phyloP scores from a whole-genome alignment of 306 rosid genomes.

The Pachyrhizus erosus region DNA sequence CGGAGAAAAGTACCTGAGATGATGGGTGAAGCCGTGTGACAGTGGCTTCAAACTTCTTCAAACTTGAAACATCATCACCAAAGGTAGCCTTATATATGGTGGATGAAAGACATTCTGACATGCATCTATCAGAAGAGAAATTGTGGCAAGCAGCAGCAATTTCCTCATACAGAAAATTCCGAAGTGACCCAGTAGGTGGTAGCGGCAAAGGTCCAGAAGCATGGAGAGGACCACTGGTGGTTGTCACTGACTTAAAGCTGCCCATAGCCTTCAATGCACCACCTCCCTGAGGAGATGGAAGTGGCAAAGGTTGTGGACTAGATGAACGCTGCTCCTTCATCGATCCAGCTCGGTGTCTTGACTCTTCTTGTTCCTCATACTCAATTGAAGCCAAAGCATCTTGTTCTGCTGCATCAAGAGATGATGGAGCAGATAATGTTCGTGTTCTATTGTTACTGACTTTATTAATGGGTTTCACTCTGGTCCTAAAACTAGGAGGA shows the following conservation, averaged over 20 bases:
- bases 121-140: slow-evolving; percentile 83
- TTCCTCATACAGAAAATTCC: slow-evolving; percentile 76
- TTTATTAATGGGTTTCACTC: slow-evolving; percentile 75
- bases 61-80: slow-evolving; percentile 81
- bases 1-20: slow-evolving; percentile 65
- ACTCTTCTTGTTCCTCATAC: slow-evolving; percentile 81
- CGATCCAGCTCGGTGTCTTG: slow-evolving; percentile 60
- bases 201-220: slow-evolving; percentile 91
- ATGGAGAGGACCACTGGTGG: slow-evolving; percentile 75
- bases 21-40: slow-evolving; percentile 90
- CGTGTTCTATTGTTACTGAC: slow-evolving; percentile 61
- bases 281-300: slow-evolving; percentile 78
- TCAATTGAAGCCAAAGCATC: slow-evolving; percentile 68
- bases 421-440: slow-evolving; percentile 90
- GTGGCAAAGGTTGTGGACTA: slow-evolving; percentile 94
- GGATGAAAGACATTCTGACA: slow-evolving; percentile 90
- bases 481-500: slow-evolving; percentile 94
- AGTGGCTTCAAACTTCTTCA: slow-evolving; percentile 90
- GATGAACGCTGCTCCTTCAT: slow-evolving; percentile 69
- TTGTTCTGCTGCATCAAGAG: slow-evolving; percentile 94
- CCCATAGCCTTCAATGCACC: slow-evolving; percentile 61
- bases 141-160: slow-evolving; percentile 81
- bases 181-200: slow-evolving; percentile 75
- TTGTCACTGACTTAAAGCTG: slow-evolving; percentile 79
- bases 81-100: slow-evolving; percentile 86